phyloP scores from a whole-genome alignment of 331 rosid species.

The Dryas integrifolia region DNA sequence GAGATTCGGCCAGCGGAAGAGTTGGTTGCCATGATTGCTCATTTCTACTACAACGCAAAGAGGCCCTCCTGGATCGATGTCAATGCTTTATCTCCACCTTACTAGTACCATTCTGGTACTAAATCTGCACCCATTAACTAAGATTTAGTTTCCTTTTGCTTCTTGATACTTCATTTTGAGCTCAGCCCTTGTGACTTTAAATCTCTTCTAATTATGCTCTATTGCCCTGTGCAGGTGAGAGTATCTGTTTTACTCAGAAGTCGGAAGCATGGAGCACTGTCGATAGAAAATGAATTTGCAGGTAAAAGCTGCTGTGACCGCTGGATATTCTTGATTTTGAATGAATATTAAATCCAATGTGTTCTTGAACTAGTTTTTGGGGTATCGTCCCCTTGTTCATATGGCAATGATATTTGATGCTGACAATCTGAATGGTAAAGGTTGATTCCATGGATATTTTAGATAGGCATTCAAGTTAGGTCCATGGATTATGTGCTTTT shows the following conservation, averaged over 20 bases:
- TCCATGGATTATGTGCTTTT: too few species aligned
- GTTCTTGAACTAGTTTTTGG: neutral
- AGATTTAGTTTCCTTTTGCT: neutral
- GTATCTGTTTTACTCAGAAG: neutral
- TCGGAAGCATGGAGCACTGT: neutral
- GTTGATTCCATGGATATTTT: too few species aligned
- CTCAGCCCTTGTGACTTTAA: neutral
- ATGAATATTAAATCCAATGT: neutral
- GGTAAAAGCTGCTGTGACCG: slow-evolving; percentile 9
- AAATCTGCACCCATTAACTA: neutral
- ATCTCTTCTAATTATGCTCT: neutral
- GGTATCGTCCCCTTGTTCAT: neutral
- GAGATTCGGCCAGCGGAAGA: slow-evolving; percentile 63
- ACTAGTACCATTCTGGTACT: slow-evolving; percentile 2
- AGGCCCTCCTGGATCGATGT: slow-evolving; percentile 75
- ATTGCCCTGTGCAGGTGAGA: neutral
- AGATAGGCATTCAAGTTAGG: too few species aligned
- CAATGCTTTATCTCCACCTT: slow-evolving; percentile 40
- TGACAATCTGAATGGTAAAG: neutral
- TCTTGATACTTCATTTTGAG: neutral
- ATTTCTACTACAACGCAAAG: slow-evolving; percentile 88
- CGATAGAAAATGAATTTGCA: neutral
- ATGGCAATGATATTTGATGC: neutral
- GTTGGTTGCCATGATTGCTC: slow-evolving; percentile 82
- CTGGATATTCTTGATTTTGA: neutral